These are phyloP conservation scores for Malassezia sympodialis DNA, from an alignment of 1,284 basidiomycete genomes.

Conservation along the genomic window DNA sequence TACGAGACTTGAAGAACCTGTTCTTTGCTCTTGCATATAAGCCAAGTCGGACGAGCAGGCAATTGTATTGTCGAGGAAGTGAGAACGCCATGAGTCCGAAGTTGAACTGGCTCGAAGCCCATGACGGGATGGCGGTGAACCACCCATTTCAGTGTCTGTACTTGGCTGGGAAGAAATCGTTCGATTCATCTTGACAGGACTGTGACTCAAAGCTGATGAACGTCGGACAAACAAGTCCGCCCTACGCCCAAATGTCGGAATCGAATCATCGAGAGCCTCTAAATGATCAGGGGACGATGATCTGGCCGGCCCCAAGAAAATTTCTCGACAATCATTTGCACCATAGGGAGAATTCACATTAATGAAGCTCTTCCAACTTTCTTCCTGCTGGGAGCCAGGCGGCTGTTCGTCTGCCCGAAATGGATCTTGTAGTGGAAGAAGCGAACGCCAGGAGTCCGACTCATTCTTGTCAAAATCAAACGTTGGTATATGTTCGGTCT, in stretches of 20 bases:
- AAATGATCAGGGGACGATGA: not conserved
- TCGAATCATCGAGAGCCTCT: not conserved
- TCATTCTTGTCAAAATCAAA: not conserved
- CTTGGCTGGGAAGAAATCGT: not conserved
- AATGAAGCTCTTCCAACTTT: conserved; percentile 13
- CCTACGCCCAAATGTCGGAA: not conserved
- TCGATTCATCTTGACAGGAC: not conserved
- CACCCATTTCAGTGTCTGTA: not conserved
- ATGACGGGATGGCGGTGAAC: not conserved
- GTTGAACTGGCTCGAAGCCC: not conserved
- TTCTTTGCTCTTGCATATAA: not conserved
- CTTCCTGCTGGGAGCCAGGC: not conserved
- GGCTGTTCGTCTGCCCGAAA: not conserved
- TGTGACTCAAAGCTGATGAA: not conserved
- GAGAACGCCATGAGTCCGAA: not conserved
- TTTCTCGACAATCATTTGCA: conserved; percentile 4
- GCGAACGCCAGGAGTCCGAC: not conserved
- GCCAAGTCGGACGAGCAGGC: not conserved
- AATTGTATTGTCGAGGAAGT: not conserved
- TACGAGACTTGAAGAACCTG: not conserved
- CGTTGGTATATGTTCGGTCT: not conserved
- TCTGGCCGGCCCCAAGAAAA: not conserved
- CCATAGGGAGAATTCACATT: not conserved
- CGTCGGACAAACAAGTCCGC: conserved; percentile 13
- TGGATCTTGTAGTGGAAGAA: not conserved